Evolutionary conservation across 441 rosid species (phyloP), one percentile per base, ranked within the genome.

Genomic region (Bocquillonia castaneifolia): DNA sequence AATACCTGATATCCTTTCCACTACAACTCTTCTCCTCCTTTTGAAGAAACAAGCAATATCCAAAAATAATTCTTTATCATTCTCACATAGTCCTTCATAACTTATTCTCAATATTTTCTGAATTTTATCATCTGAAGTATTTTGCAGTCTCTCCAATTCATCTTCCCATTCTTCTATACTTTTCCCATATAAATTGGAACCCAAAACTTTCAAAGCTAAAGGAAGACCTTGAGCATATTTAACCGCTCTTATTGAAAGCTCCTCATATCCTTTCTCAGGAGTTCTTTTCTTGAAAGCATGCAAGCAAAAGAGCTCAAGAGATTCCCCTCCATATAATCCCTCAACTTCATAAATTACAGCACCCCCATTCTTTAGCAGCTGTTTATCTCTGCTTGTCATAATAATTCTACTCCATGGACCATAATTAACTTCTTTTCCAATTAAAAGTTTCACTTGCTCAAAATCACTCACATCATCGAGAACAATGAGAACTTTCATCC

Each of bases 11-110:
- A 84, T 54, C 39, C 52, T 42, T 63, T 17, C 59, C 0, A 72
- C 77, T 0, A 5, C 14, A 39, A 67, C 53, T 20, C 37, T 63
- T 9, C 62, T 15, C 36, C 31, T 23, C 22, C 82, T 77, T 17
- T 29, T 52, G 25, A 82, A 77, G 64, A 78, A 81, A 64, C 85
- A 84, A 0, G 85, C 79, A 52, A 84, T 66, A 26, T 82, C 81
- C 3, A 84, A 78, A 65, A 85, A 85, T 61, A 73, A 62, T 59
- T 67, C 45, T 52, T 77, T 67, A 20, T 70, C 72, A 34, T 79
- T 68, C 1, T 14, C 23, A 0, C 20, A 59, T 0, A 84, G 74
- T 32, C 69, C 79, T 69, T 83, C 77, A 57, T 69, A 85, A 63
- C 87, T 81, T 15, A 76, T 40, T 71, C 39, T 78, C 26, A 83